These are phyloP conservation scores for Aureobasidium sp. DNA, from an alignment of 2,329 filamentous ascomycete genomes.

Conservation along the genomic window DNA sequence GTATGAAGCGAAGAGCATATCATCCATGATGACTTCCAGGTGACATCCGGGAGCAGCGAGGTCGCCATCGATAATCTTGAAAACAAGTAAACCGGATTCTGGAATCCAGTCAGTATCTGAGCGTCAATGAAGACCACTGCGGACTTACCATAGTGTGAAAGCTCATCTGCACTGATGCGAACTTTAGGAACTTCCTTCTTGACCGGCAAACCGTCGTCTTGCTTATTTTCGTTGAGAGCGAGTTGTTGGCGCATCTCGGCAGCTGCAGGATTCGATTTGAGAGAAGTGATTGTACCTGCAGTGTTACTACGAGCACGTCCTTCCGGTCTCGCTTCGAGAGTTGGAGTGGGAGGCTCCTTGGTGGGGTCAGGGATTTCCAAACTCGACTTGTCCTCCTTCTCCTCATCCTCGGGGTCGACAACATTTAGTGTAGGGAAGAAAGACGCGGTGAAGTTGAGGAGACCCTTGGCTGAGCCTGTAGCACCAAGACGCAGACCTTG, in stretches of 20 bases:
- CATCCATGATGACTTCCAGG: slow-evolving; percentile 86
- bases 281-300: slow-evolving; percentile 37
- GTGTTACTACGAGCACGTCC: slow-evolving; percentile 23
- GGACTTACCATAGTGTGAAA: slow-evolving; percentile 64
- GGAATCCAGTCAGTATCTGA: slow-evolving; percentile 29
- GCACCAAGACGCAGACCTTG: slow-evolving; percentile 68
- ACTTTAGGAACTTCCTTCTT: slow-evolving; percentile 65
- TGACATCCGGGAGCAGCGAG: slow-evolving; percentile 69
- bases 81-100: slow-evolving; percentile 89
- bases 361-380: slow-evolving; percentile 15
- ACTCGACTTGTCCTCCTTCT: slow-evolving; percentile 36
- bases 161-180: slow-evolving; percentile 68
- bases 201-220: slow-evolving; percentile 37
- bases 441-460: slow-evolving; percentile 70
- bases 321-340: slow-evolving; percentile 16
- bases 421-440: slow-evolving; percentile 89
- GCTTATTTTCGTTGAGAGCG: slow-evolving; percentile 41
- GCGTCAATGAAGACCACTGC: background rate
- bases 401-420: slow-evolving; percentile 80
- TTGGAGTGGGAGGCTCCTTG: slow-evolving; percentile 19
- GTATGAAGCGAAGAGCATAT: slow-evolving; percentile 88
- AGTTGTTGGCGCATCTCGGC: slow-evolving; percentile 41
- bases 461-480: slow-evolving; percentile 69
- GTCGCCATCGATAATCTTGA: slow-evolving; percentile 87
- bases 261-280: slow-evolving; percentile 26